Conservation (phyloP, 371 early-diverging fungal species). For the Apophysomyces ossiformis region DNA sequence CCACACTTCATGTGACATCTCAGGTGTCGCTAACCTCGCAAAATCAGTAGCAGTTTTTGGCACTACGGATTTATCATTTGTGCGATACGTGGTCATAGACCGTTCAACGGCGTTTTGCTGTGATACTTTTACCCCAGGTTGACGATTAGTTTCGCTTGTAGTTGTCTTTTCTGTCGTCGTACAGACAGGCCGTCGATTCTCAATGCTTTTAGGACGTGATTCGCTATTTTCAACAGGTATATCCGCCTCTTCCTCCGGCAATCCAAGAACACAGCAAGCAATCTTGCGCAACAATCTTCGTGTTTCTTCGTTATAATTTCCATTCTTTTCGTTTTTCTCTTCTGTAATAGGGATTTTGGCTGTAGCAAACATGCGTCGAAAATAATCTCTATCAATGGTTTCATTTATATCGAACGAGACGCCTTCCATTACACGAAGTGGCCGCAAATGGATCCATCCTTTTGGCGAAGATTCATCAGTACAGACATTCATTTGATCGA, state of each 20-base stretch:
- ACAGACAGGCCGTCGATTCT: neutral
- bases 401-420: slow-evolving; percentile 44
- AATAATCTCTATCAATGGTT: slow-evolving; percentile 44
- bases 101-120: neutral
- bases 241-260: slow-evolving; percentile 2
- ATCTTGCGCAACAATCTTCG: neutral
- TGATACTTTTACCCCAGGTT: neutral
- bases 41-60: slow-evolving; percentile 4
- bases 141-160: neutral
- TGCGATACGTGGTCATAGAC: slow-evolving; percentile 10
- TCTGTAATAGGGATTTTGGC: slow-evolving; percentile 37
- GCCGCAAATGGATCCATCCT: slow-evolving; percentile 46
- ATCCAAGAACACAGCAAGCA: neutral
- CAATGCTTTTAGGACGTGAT: neutral
- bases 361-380: slow-evolving; percentile 50
- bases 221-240: neutral
- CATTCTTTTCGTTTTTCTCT: slow-evolving; percentile 15
- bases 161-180: slow-evolving; percentile 9
- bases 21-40: slow-evolving; percentile 8
- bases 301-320: slow-evolving; percentile 2
- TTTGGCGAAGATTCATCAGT: slow-evolving; percentile 49
- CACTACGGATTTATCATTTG: slow-evolving; percentile 16
- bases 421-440: slow-evolving; percentile 38
- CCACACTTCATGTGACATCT: slow-evolving; percentile 26
- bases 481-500: slow-evolving; percentile 42